Evolutionary conservation across 768 basidiomycete genomes (phyloP), one percentile per base, ranked within the genome.

Genomic region (Russula emetica): DNA sequence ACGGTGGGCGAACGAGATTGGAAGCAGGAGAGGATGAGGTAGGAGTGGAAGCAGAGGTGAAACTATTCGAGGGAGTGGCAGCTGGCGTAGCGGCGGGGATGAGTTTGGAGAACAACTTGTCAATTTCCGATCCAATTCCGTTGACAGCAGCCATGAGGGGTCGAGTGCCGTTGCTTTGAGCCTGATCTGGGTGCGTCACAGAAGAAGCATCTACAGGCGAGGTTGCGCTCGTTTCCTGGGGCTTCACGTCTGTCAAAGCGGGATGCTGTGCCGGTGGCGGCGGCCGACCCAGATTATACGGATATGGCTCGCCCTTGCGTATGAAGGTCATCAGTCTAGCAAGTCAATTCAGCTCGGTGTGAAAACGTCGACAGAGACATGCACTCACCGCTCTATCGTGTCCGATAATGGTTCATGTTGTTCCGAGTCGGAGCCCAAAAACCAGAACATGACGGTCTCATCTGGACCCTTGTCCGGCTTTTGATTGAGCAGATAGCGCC

Each of bases 361-460:
- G 34, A 61, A 47, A 52, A 49, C 32, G 24, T 18, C 9, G 24
- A 55, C 8, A 49, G 44, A 24, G 55, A 28, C 45, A 28, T 28
- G 50, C 3, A 74, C 79, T 55, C 66, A 86, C 88, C 87, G 81
- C 71, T 80, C 76, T 76, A 91, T 82, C 52, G 89, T 87, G 61
- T 88, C 83, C 55, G 82, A 81, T 76, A 92, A 79, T 26, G 86
- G 82, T 71, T 90, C 88, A 45, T 88, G 80, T 22, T 84, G 81
- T 53, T 86, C 85, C 8, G 83, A 83, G 9, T 84, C 79, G 69
- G 64, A 65, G n/a, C 64, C 64, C 34, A 85, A 83, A 74, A 85
- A 87, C 91, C 90, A 93, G 11, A 92, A 75, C 18, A 88, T 88
- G 62, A 90, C 80, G 1, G 83, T 87, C 51, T 77, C 77, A 2